A percentile compares a stretch with the other conserved stretches of the same genome.
phyloP scores from a whole-genome alignment of 768 basidiomycete genomes.

The Amanita pseudoporphyria region DNA sequence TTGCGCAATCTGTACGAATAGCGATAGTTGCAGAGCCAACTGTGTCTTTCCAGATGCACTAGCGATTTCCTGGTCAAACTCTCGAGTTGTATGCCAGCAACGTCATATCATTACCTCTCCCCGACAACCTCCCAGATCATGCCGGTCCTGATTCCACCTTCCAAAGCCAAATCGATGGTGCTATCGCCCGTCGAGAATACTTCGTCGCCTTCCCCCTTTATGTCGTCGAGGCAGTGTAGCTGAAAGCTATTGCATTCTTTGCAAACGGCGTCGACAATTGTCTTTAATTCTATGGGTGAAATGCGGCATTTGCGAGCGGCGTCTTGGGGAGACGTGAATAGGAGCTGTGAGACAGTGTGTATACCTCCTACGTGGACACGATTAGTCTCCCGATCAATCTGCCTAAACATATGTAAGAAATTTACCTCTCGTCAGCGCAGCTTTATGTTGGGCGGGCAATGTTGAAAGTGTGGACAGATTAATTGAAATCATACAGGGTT shows the following conservation, averaged over 20 bases:
- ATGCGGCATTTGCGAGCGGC: slow-evolving; percentile 48
- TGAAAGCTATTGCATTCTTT: slow-evolving; percentile 26
- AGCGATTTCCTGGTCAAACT: slow-evolving; percentile 1
- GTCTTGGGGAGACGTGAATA: slow-evolving; percentile 39
- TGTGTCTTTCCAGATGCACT: slow-evolving; percentile 97
- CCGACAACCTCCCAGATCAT: slow-evolving; percentile 85
- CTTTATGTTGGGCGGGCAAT: slow-evolving; percentile 13
- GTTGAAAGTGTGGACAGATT: not conserved
- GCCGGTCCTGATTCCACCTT: slow-evolving; percentile 72
- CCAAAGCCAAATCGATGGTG: slow-evolving; percentile 56
- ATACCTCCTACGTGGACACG: slow-evolving; percentile 33
- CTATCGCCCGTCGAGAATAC: slow-evolving; percentile 68
- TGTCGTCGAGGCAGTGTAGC: slow-evolving; percentile 31
- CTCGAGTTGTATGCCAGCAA: not conserved
- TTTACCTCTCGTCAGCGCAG: slow-evolving; percentile 23
- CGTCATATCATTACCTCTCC: slow-evolving; percentile 66
- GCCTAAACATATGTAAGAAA: not conserved
- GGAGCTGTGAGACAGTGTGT: slow-evolving; percentile 35
- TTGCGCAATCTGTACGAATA: slow-evolving; percentile 65
- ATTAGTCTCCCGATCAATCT: not conserved
- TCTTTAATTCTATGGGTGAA: slow-evolving; percentile 36
- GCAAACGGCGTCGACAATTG: slow-evolving; percentile 42
- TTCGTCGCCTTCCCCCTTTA: slow-evolving; percentile 27
- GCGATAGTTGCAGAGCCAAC: slow-evolving; percentile 73
- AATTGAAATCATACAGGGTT: not conserved